Percentiles rank a stretch among this genome's conserved stretches.
Conservation (phyloP, 2,329 filamentous ascomycete genomes). For the Neophaeococcomyces aloes region DNA sequence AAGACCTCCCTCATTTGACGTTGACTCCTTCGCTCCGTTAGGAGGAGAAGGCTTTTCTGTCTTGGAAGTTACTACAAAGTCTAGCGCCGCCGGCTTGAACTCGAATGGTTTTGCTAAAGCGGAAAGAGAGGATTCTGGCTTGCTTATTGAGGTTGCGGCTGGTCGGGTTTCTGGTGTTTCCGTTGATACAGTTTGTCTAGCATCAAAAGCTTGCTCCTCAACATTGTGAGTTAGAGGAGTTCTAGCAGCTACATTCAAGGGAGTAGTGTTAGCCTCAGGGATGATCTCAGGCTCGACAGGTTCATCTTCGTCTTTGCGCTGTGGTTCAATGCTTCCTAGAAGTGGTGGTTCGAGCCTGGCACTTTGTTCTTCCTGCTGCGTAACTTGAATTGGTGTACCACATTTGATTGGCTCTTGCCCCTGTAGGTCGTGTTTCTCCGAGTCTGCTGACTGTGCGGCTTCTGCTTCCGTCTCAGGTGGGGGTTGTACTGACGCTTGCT, state of each 20-base stretch:
- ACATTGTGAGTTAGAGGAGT: background rate
- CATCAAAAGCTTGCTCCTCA: background rate
- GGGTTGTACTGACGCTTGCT: background rate
- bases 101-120: constrained; percentile 62
- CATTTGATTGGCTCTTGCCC: constrained; percentile 1
- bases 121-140: constrained; percentile 52
- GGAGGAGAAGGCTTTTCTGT: background rate
- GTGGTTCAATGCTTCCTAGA: background rate
- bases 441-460: no score
- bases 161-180: constrained; percentile 7
- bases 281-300: no score
- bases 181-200: background rate
- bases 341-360: no score
- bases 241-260: no score
- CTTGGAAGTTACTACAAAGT: background rate
- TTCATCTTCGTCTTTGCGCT: constrained; percentile 1
- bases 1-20: constrained; percentile 13
- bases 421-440: constrained; percentile 1
- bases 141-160: constrained; percentile 24
- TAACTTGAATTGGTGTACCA: background rate
- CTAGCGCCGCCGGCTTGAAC: constrained; percentile 29
- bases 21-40: background rate
- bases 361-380: no score
- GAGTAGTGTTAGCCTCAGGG: no score
- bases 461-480: no score